A percentile compares a stretch with the other conserved stretches of the same genome.
These are phyloP conservation scores for Dactylellina drechsleri DNA, from an alignment of 2,329 filamentous ascomycete species.

Conservation along the genomic window DNA sequence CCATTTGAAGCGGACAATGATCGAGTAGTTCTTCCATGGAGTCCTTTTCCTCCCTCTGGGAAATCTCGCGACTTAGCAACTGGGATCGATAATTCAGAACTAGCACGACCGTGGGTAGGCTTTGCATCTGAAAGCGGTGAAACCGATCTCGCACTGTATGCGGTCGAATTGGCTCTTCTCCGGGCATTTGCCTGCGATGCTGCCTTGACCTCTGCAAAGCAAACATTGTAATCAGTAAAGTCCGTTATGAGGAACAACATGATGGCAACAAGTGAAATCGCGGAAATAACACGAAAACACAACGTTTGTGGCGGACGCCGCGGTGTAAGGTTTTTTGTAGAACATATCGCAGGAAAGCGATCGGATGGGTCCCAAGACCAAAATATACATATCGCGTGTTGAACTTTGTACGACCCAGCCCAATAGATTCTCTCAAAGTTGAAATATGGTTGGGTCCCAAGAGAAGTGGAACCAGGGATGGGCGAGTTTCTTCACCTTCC, in stretches of 20 bases:
- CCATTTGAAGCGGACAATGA: conserved; percentile 41
- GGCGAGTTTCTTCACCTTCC: conserved; percentile 53
- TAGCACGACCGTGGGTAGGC: conserved; percentile 71
- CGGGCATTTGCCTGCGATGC: conserved; percentile 61
- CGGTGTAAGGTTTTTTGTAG: conserved; percentile 19
- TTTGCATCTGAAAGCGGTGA: conserved; percentile 61
- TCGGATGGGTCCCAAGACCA: conserved; percentile 1
- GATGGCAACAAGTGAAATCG: conserved; percentile 11
- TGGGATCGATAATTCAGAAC: conserved; percentile 73
- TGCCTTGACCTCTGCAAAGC: conserved; percentile 55
- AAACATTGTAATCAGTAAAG: conserved; percentile 51
- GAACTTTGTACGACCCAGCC: conserved; percentile 38
- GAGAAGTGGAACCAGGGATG: conserved; percentile 45
- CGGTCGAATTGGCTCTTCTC: conserved; percentile 68
- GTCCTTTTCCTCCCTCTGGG: conserved; percentile 37
- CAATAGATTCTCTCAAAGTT: conserved; percentile 10
- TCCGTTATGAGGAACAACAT: conserved; percentile 51
- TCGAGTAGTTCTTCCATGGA: conserved; percentile 34
- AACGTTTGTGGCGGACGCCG: conserved; percentile 2
- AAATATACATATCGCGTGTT: conserved; percentile 47
- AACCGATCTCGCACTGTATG: conserved; percentile 68
- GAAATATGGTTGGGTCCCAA: conserved; percentile 24
- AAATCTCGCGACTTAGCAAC: conserved; percentile 57
- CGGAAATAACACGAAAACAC: conserved; percentile 15
- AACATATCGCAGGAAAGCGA: not conserved